Evolutionary conservation across 2,329 filamentous ascomycete species (phyloP).

Genomic region (Pyrenophora graminea): DNA sequence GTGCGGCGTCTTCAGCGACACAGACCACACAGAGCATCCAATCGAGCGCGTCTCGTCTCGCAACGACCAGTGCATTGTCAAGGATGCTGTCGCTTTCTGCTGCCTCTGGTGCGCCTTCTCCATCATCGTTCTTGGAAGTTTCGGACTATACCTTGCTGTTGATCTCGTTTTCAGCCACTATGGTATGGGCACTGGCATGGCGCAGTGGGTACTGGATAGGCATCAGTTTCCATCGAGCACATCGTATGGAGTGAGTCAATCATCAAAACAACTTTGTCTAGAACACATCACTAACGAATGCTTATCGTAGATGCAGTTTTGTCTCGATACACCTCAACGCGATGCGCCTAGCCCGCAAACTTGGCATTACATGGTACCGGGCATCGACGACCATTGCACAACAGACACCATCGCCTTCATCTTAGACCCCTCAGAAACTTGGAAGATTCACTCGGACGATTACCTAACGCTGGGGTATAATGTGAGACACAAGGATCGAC

Average conservation of each 20-base stretch:
- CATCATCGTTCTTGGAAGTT: slow-evolving; percentile 1
- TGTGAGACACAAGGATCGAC: not conserved
- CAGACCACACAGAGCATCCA: not conserved
- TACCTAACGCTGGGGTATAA: not conserved
- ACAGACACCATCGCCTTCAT: slow-evolving; percentile 1
- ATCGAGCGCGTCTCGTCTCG: not conserved
- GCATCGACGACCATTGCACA: not conserved
- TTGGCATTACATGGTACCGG: slow-evolving; percentile 20
- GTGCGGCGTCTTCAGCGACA: slow-evolving; percentile 18
- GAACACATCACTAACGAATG: too few relatives aligned
- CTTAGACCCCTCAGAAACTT: not conserved
- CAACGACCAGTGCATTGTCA: not conserved
- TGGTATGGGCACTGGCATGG: slow-evolving; percentile 10
- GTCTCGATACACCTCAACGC: slow-evolving; percentile 19
- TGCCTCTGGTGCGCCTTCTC: slow-evolving; percentile 9
- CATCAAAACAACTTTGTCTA: too few relatives aligned
- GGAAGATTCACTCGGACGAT: slow-evolving; percentile 3
- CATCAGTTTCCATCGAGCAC: not conserved
- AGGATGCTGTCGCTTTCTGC: not conserved
- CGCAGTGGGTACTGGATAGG: slow-evolving; percentile 6
- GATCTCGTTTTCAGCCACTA: slow-evolving; percentile 8
- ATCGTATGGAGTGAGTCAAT: slow-evolving; percentile 2
- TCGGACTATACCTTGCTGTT: slow-evolving; percentile 7
- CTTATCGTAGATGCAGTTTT: slow-evolving; percentile 24
- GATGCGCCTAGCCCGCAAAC: slow-evolving; percentile 19